Percentiles rank a stretch among this genome's conserved stretches.
phyloP scores from a whole-genome alignment of 1,284 basidiomycete species.

The Gomphus sp. region DNA sequence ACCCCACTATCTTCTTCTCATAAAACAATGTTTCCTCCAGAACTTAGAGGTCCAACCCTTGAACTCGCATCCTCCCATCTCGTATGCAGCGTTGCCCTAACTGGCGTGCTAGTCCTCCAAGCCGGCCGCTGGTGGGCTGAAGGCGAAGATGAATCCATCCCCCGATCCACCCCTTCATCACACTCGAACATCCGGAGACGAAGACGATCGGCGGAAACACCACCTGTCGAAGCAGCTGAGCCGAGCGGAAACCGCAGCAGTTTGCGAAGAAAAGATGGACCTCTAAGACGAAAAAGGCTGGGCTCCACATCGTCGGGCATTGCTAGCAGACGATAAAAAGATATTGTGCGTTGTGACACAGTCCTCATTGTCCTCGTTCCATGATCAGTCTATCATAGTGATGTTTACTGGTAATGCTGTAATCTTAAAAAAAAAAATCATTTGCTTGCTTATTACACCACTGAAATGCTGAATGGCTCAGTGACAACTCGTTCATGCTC shows the following conservation, averaged over 20 bases:
- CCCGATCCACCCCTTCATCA: background rate
- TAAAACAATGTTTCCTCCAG: conserved; percentile 36
- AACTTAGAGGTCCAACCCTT: conserved; percentile 50
- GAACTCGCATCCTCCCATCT: conserved; percentile 74
- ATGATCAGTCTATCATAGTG: background rate
- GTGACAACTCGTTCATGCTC: no score
- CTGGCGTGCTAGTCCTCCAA: conserved; percentile 69
- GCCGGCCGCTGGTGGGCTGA: conserved; percentile 77
- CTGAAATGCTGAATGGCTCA: no score
- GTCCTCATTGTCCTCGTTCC: background rate
- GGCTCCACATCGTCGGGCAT: conserved; percentile 2
- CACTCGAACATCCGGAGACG: background rate
- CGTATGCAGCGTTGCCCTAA: conserved; percentile 73
- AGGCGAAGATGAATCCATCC: conserved; percentile 33
- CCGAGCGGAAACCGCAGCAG: background rate
- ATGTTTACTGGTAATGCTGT: background rate
- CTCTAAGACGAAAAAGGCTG: conserved; percentile 1
- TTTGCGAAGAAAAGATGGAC: background rate
- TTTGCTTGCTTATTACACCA: no score
- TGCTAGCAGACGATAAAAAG: background rate
- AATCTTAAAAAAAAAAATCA: background rate
- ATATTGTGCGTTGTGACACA: background rate
- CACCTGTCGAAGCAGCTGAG: background rate
- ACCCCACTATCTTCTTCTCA: conserved; percentile 22
- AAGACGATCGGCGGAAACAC: background rate